phyloP scores from a whole-genome alignment of 2,329 filamentous ascomycete species.

The Apiospora kogelbergensis region DNA sequence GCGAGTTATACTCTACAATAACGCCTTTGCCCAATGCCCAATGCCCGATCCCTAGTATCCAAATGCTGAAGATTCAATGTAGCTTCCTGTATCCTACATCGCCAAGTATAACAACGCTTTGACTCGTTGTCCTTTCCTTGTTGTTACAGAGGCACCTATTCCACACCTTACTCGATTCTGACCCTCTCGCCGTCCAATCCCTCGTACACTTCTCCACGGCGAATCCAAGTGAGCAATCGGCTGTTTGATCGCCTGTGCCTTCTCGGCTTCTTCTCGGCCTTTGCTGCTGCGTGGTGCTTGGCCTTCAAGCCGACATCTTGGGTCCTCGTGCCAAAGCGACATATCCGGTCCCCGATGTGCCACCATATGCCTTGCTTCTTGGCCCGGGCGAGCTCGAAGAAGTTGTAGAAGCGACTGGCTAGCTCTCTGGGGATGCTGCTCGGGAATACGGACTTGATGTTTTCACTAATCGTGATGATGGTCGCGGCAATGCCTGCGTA shows the following conservation, averaged over 20 bases:
- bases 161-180: background rate
- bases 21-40: background rate
- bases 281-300: background rate
- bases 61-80: background rate
- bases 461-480: background rate
- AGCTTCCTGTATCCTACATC: background rate
- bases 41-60: background rate
- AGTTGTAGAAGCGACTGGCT: background rate
- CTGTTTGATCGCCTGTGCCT: background rate
- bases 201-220: constrained; percentile 2
- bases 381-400: background rate
- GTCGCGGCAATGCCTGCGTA: background rate
- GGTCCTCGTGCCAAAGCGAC: background rate
- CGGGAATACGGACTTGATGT: background rate
- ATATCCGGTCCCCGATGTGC: constrained; percentile 8
- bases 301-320: background rate
- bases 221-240: constrained; percentile 4
- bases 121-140: background rate
- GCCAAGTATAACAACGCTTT: background rate
- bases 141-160: no score
- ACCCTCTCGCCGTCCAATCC: background rate
- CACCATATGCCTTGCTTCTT: constrained; percentile 12
- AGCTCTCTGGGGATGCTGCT: background rate
- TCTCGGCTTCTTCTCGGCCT: background rate
- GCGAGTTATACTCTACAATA: background rate